Base-by-base conservation (phyloP, 306 rosid species). In the Rubus parviflorus region DNA sequence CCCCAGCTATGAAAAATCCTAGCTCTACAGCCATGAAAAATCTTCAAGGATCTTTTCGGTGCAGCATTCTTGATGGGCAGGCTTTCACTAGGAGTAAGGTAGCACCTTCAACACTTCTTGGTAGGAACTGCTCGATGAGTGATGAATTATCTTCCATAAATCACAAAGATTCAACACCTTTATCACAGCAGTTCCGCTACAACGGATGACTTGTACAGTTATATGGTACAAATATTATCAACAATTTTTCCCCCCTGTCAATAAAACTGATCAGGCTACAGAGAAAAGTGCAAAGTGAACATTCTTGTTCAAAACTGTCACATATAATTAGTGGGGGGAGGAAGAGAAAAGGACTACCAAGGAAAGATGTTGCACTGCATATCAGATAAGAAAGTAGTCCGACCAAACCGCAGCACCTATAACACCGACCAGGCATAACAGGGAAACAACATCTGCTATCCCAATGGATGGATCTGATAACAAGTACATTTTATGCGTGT, bases 391-490 rank as follows among this genome's bases (percentile, higher is more conserved):
- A 83, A 58, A 85, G 83, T 85, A 84, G 82, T 90, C 97, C 19
- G 92, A 92, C 80, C 88, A 38, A 61, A 92, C 6, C 35, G 93
- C 85, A 73, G 93, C 97, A 83, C 88, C 91, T 20, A 83, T 80
- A 52, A 92, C 79, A 64, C 89, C 77, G 41, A 81, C 51, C 80
- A 94, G 84, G 86, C 83, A 84, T 71, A 92, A 48, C 79, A 94
- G 77, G 41, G 93, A 86, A 80, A 90, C 42, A 65, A 88, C 7
- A 79, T 94, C 92, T 64, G 81, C 82, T 76, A 76, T 68, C 17
- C 97, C 90, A 61, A 92, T 80, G 65, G 97, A 86, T 60, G 95
- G 78, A 80, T 88, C 90, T 8, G 97, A 89, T 79, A 92, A 82
- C 81, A 89, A 87, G 86, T 90, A 90, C 60, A 94, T 87, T 79